Evolutionary conservation across 2,329 filamentous ascomycete genomes (phyloP), one percentile per base, ranked within the genome.

Genomic region (Curvularia verruculosa): DNA sequence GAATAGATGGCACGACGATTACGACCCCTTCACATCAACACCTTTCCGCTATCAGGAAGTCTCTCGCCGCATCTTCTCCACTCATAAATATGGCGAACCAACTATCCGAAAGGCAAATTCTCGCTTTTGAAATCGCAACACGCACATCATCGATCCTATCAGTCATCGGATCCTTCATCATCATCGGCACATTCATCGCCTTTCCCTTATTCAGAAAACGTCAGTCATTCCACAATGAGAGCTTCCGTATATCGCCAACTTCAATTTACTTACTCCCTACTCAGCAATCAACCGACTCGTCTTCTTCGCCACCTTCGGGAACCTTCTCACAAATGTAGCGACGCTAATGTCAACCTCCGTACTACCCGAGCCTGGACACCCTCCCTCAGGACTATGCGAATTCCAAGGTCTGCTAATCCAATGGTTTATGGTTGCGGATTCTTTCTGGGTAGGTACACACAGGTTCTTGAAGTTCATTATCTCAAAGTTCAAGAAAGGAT

Each of bases 281-380:
- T 10, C 23, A 60, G 53, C 91, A n/a, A 92, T 95, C 78, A 95
- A 95, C 70, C 84, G 91, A 18, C 82, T 96, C 0, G 87, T 94
- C 9, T 94, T 96, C 74, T 95, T 89, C 73, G 91, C 91, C 6
- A 89, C 89, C 0, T 89, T 91, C 69, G 91, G 91, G 8, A 96
- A 96, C 69, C 82, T 94, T 66, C 81, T 92, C 75, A 86, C 85
- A 59, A 94, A 92, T 72, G 83, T 91, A 18, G 90, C 87, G 1
- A 92, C 91, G 0, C 75, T 94, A 31, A 90, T 94, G 69, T 87
- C 89, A 0, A 83, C 84, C 34, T 81, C 83, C 1, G 89, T 86
- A 37, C 77, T 91, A 6, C 63, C 69, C 2, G 13, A 34, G 0
- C 48, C 41, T 10, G 26, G 53, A 1, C 21, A 69, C 2, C 75